Evolutionary conservation across 768 basidiomycete genomes (phyloP).

Genomic region (Xanthoconium purpureum): DNA sequence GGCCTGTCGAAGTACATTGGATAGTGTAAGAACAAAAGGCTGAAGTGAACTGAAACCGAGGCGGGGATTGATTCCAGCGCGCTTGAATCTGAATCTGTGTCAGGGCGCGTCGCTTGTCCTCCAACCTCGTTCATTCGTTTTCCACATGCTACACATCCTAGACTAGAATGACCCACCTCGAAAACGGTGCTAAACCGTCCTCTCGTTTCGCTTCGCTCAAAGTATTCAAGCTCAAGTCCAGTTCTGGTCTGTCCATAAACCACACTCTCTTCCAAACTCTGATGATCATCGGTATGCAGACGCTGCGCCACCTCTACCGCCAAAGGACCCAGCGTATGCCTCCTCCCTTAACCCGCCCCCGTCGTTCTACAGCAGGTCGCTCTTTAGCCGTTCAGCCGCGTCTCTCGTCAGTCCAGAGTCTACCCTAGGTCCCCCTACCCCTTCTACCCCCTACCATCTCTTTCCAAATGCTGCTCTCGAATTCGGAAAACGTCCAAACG

Average conservation of each 20-base stretch:
- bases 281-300: conserved; percentile 5
- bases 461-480: background rate
- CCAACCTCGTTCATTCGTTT: background rate
- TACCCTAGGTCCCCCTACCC: conserved; percentile 17
- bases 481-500: conserved; percentile 2
- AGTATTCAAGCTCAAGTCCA: conserved; percentile 38
- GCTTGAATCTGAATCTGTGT: too few species aligned
- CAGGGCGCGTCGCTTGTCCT: background rate
- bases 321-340: conserved; percentile 50
- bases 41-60: too few species aligned
- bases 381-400: conserved; percentile 43
- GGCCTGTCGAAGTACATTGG: too few species aligned
- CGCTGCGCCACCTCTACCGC: conserved; percentile 48
- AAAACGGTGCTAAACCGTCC: conserved; percentile 24
- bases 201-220: conserved; percentile 42
- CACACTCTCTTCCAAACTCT: background rate
- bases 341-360: conserved; percentile 15
- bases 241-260: background rate
- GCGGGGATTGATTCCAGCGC: too few species aligned
- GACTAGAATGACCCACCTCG: background rate
- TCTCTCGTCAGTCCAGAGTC: conserved; percentile 38
- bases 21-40: too few species aligned
- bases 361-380: conserved; percentile 28
- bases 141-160: background rate
- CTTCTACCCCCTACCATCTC: conserved; percentile 13